phyloP scores from a whole-genome alignment of 2,329 filamentous ascomycete species.

The Botrytis fabae region DNA sequence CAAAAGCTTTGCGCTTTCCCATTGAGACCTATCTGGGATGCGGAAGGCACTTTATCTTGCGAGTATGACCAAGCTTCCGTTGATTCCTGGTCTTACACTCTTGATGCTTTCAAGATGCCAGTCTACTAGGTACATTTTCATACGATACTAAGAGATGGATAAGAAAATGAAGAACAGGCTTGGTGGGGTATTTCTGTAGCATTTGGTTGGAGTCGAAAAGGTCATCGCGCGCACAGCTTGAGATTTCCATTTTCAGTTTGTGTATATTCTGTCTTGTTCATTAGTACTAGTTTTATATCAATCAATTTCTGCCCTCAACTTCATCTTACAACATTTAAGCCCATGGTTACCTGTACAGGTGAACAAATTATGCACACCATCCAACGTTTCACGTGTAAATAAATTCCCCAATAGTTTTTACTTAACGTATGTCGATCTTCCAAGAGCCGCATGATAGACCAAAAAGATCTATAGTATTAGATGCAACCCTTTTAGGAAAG shows the following conservation, averaged over 20 bases:
- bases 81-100: constrained; percentile 38
- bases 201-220: background rate
- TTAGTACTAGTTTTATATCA: background rate
- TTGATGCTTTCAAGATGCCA: constrained; percentile 30
- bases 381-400: background rate
- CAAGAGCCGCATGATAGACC: background rate
- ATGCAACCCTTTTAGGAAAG: background rate
- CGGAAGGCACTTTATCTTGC: constrained; percentile 36
- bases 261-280: background rate
- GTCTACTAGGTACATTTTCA: constrained; percentile 25
- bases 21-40: constrained; percentile 40
- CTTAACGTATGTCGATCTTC: background rate
- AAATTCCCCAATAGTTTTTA: background rate
- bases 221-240: background rate
- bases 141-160: no score
- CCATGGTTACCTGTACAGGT: background rate
- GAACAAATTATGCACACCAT: background rate
- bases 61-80: constrained; percentile 35
- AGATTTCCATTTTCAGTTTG: background rate
- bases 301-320: background rate
- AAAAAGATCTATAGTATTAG: background rate
- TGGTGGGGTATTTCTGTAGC: background rate
- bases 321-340: background rate
- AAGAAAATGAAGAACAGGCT: no score
- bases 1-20: constrained; percentile 46